Evolutionary conservation across 192 early-diverging fungal genomes (phyloP).

Genomic region (Coemansia sp.): DNA sequence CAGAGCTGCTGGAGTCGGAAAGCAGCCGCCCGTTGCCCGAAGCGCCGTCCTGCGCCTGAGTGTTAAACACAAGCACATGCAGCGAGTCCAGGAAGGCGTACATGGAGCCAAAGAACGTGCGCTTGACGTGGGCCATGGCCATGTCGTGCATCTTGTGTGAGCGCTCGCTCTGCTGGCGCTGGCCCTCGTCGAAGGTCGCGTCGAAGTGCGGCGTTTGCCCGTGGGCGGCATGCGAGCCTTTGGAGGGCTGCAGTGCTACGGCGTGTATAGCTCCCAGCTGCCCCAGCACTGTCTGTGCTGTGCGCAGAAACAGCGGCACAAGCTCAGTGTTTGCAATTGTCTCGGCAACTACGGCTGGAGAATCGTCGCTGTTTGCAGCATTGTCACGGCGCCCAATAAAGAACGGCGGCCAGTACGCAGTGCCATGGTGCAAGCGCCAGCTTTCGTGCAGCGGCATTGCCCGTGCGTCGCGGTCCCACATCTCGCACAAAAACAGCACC

Average conservation of each 20-base stretch:
- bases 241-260: slow-evolving; percentile 40
- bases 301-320: slow-evolving; percentile 46
- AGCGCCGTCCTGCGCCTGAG: background rate
- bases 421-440: slow-evolving; percentile 48
- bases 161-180: slow-evolving; percentile 50
- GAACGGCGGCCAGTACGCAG: slow-evolving; percentile 47
- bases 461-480: slow-evolving; percentile 68
- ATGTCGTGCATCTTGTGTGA: slow-evolving; percentile 56
- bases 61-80: slow-evolving; percentile 58
- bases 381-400: slow-evolving; percentile 36
- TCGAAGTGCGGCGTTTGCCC: slow-evolving; percentile 49
- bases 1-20: background rate
- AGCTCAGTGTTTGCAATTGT: slow-evolving; percentile 50
- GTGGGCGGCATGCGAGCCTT: slow-evolving; percentile 36
- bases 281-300: slow-evolving; percentile 31
- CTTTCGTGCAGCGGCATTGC: slow-evolving; percentile 48
- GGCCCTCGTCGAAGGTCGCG: slow-evolving; percentile 39
- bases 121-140: slow-evolving; percentile 50
- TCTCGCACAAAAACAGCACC: slow-evolving; percentile 71
- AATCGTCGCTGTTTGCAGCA: slow-evolving; percentile 16
- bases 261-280: slow-evolving; percentile 46
- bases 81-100: slow-evolving; percentile 81
- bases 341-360: slow-evolving; percentile 27
- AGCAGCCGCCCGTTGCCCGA: background rate
- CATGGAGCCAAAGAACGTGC: slow-evolving; percentile 69